Percentiles rank a stretch among this genome's conserved stretches.
phyloP scores from a whole-genome alignment of 2,329 filamentous ascomycete species.

The Aspergillus luchuensis region DNA sequence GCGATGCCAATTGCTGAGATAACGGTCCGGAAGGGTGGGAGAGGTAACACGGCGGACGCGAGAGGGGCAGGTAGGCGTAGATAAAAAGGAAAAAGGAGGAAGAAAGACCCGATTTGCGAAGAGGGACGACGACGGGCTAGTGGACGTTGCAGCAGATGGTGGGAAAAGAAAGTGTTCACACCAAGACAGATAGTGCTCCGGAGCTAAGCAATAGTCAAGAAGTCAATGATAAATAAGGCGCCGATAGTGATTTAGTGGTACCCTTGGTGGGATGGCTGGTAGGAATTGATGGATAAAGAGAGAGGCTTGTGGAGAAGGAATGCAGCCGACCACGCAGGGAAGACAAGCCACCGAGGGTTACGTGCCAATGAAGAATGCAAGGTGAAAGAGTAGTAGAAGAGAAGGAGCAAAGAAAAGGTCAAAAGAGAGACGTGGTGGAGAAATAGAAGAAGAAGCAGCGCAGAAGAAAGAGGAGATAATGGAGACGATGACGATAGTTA shows the following conservation, averaged over 20 bases:
- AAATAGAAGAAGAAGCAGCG: background rate
- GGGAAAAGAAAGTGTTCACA: background rate
- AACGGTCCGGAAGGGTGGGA: background rate
- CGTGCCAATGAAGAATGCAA: constrained; percentile 1
- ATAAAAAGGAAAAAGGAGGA: background rate
- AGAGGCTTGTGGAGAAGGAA: constrained; percentile 6
- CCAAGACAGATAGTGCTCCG: constrained; percentile 8
- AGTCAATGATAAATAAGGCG: constrained; percentile 7
- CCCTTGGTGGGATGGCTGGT: background rate
- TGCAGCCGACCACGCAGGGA: background rate
- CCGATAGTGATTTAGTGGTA: background rate
- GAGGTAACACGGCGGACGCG: background rate
- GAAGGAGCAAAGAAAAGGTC: constrained; percentile 2
- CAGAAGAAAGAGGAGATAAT: background rate
- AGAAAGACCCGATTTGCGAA: background rate
- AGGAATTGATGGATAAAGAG: background rate
- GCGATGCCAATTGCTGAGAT: background rate
- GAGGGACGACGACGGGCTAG: background rate
- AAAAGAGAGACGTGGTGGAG: constrained; percentile 7
- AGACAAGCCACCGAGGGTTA: background rate
- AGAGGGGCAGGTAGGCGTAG: background rate
- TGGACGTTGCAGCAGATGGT: constrained; percentile 5
- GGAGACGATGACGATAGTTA: too few species aligned
- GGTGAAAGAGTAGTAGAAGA: background rate
- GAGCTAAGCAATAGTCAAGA: background rate